Conservation (phyloP, 2,329 filamentous ascomycete genomes). For the Diplodia sapinea region DNA sequence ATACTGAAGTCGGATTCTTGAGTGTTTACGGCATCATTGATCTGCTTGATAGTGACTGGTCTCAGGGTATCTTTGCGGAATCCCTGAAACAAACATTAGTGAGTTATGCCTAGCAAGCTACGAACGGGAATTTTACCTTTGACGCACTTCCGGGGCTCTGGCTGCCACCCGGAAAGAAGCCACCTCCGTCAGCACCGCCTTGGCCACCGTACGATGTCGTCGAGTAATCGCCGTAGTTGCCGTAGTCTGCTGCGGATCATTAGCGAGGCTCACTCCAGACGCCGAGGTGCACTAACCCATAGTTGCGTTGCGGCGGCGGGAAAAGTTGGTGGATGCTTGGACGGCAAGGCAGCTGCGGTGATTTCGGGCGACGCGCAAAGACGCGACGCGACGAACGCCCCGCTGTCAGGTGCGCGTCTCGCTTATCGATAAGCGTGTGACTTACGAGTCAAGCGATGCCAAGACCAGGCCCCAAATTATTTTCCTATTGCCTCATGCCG, state of each 20-base stretch:
- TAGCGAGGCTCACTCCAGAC: background rate
- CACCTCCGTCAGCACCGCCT: conserved; percentile 62
- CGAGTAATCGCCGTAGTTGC: conserved; percentile 56
- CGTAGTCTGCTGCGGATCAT: conserved; percentile 17
- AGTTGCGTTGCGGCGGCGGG: conserved; percentile 3
- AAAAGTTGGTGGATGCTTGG: background rate
- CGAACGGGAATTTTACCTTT: conserved; percentile 35
- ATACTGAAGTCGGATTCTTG: conserved; percentile 80
- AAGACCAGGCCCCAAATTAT: conserved; percentile 30
- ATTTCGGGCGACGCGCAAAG: conserved; percentile 28
- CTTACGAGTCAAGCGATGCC: conserved; percentile 10
- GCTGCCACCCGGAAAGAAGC: conserved; percentile 64
- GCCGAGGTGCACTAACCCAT: conserved; percentile 16
- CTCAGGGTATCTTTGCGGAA: conserved; percentile 85
- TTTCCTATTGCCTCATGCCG: conserved; percentile 18
- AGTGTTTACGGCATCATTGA: conserved; percentile 78
- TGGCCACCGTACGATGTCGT: conserved; percentile 63
- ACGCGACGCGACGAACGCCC: conserved; percentile 28
- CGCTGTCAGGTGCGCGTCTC: conserved; percentile 10
- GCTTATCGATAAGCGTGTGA: conserved; percentile 1
- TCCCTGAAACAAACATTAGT: conserved; percentile 48
- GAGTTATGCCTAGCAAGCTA: background rate
- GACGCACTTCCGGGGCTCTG: conserved; percentile 49
- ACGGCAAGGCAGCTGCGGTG: conserved; percentile 10
- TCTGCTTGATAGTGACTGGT: conserved; percentile 94